These are phyloP conservation scores for Meyerozyma elateridarum DNA, from an alignment of 1,139 yeast species.

Conservation along the genomic window DNA sequence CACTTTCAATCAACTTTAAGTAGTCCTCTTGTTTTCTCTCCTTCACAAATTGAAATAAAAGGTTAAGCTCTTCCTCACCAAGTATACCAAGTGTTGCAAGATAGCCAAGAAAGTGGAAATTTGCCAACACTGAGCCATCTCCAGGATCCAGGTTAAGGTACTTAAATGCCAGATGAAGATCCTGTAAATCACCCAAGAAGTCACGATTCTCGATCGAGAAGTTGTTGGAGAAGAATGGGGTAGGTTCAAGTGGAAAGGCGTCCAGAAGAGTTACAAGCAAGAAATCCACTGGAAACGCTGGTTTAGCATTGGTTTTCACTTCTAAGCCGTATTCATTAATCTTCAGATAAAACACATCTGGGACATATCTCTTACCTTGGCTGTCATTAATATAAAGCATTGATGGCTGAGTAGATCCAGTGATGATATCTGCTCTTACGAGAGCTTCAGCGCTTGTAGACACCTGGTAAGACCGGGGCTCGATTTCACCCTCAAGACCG, in stretches of 20 bases:
- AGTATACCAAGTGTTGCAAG: conserved; percentile 51
- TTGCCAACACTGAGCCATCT: conserved; percentile 41
- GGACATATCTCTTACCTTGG: conserved; percentile 73
- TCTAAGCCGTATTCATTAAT: conserved; percentile 85
- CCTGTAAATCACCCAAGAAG: conserved; percentile 70
- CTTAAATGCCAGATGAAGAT: conserved; percentile 36
- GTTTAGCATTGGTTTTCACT: conserved; percentile 86
- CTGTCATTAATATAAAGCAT: conserved; percentile 77
- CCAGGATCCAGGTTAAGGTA: conserved; percentile 44
- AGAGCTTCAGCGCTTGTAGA: conserved; percentile 84
- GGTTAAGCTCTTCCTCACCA: conserved; percentile 44
- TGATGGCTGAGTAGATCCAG: conserved; percentile 89
- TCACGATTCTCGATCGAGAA: conserved; percentile 81
- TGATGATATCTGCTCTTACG: conserved; percentile 78
- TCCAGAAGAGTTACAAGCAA: conserved; percentile 84
- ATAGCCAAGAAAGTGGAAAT: conserved; percentile 72
- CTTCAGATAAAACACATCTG: conserved; percentile 84
- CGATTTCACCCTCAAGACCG: conserved; percentile 80
- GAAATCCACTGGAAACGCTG: conserved; percentile 94
- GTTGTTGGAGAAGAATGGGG: conserved; percentile 41
- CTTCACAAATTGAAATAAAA: conserved; percentile 41
- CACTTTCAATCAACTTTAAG: conserved; percentile 52
- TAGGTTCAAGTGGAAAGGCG: conserved; percentile 75
- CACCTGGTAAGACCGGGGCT: conserved; percentile 86
- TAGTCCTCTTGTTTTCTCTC: conserved; percentile 40